Evolutionary conservation across 2,329 filamentous ascomycete genomes (phyloP), one percentile per base, ranked within the genome.

Genomic region (Claviceps arundinis): DNA sequence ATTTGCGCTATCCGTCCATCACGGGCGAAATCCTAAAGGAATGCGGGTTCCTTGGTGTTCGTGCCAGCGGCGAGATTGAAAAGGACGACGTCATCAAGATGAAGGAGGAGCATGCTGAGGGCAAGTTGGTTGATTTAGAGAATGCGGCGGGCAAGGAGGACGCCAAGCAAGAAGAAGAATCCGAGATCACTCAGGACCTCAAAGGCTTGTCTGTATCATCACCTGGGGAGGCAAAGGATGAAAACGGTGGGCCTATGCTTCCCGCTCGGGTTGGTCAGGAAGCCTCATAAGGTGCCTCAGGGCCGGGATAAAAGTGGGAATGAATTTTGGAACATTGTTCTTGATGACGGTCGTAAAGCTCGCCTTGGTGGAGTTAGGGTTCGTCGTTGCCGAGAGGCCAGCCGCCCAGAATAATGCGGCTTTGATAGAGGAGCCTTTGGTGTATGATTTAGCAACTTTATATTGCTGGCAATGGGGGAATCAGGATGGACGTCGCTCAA

Each of bases 1-100:
- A 81, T 56, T 61, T 78, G 46, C 71, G 76, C 26, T 80, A 76
- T 56, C 74, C 77, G 0, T 64, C 64, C 1, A 63, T 80, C 14
- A 73, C 73, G 7, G 70, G 70, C 34, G 70, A 76, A 64, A 79
- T 80, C 24, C 65, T 80, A 38, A 65, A 67, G 17, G 68, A 69
- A 42, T 80, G 77, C 59, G 75, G 73, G 17, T 78, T 80, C 53
- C 63, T 71, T 2, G 66, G 71, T 41, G 64, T 76, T 30, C 65
- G 65, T 43, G 73, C 71, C 8, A 68, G 70, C 24, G 64, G 65
- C 0, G 67, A 66, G 4, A 79, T 79, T 47, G 74, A 74, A 57
- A 74, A 73, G 57, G 76, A 79, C 54, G 70, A 74, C 3, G 67
- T 77, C 9, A 70, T 78, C 50, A 67, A 70, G 40, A 58, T 77